These are phyloP conservation scores for Schwanniomyces occidentalis DNA, from an alignment of 805 yeast genomes.

Conservation along the genomic window DNA sequence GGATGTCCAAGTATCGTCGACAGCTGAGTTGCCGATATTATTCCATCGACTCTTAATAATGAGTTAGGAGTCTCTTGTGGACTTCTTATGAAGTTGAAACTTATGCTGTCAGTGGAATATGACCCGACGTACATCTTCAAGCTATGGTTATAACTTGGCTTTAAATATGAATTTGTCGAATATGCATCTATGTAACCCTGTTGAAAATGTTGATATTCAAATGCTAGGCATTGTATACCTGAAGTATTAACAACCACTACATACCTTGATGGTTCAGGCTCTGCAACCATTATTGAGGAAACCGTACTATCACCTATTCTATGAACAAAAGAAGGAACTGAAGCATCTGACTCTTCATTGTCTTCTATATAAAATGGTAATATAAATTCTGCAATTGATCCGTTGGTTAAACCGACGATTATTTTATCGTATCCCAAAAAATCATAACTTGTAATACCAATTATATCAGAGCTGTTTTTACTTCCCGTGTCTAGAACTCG, in stretches of 20 bases:
- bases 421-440: conserved; percentile 45
- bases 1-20: conserved; percentile 41
- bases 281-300: conserved; percentile 25
- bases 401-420: conserved; percentile 59
- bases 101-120: conserved; percentile 28
- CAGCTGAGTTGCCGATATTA: conserved; percentile 26
- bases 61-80: conserved; percentile 36
- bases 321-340: conserved; percentile 33
- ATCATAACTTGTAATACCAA: conserved; percentile 48
- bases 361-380: conserved; percentile 26
- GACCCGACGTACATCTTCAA: conserved; percentile 28
- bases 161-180: conserved; percentile 22
- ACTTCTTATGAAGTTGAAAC: conserved; percentile 28
- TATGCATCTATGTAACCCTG: conserved; percentile 27
- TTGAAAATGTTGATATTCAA: conserved; percentile 27
- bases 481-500: conserved; percentile 11
- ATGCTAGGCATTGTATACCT: conserved; percentile 24
- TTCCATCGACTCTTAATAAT: conserved; percentile 31
- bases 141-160: conserved; percentile 28
- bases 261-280: conserved; percentile 18
- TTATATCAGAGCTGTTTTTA: conserved; percentile 2
- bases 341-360: conserved; percentile 13
- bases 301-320: conserved; percentile 34
- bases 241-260: conserved; percentile 31
- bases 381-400: conserved; percentile 58